A percentile compares a stretch with the other conserved stretches of the same genome.
phyloP scores from a whole-genome alignment of 2,329 filamentous ascomycete species.

The Claviceps sp. region DNA sequence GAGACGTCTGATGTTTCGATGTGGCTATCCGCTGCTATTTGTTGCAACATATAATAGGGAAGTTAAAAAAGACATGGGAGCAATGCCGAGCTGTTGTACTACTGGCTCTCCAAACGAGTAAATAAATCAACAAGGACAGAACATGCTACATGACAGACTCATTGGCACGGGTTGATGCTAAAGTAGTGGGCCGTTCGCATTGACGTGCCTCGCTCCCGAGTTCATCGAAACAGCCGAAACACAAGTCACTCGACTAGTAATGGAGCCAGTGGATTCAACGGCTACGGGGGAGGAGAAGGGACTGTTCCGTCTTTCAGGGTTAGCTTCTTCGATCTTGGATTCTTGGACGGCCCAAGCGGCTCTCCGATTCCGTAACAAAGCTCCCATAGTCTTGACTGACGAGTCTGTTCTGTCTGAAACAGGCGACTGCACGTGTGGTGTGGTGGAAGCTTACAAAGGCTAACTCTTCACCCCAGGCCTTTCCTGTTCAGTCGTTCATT shows the following conservation, averaged over 20 bases:
- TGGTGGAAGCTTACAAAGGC: conserved; percentile 4
- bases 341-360: conserved; percentile 10
- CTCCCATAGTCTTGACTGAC: conserved; percentile 3
- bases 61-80: neutral
- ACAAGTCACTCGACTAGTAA: conserved; percentile 5
- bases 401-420: conserved; percentile 10
- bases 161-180: conserved; percentile 5
- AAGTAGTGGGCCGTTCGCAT: conserved; percentile 8
- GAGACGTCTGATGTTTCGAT: conserved; percentile 5
- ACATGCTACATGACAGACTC: conserved; percentile 2
- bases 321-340: conserved; percentile 8
- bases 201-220: conserved; percentile 6
- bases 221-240: conserved; percentile 12
- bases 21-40: conserved; percentile 6
- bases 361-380: conserved; percentile 4
- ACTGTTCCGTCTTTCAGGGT: conserved; percentile 2
- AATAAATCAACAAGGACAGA: neutral
- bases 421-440: conserved; percentile 7
- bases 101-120: conserved; percentile 1
- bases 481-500: neutral
- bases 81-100: conserved; percentile 1
- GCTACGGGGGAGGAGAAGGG: conserved; percentile 1
- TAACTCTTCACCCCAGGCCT: neutral
- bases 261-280: neutral
- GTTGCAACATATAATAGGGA: conserved; percentile 2